Evolutionary conservation across 2,329 filamentous ascomycete genomes (phyloP).

Genomic region (Sarocladium brachiariae): DNA sequence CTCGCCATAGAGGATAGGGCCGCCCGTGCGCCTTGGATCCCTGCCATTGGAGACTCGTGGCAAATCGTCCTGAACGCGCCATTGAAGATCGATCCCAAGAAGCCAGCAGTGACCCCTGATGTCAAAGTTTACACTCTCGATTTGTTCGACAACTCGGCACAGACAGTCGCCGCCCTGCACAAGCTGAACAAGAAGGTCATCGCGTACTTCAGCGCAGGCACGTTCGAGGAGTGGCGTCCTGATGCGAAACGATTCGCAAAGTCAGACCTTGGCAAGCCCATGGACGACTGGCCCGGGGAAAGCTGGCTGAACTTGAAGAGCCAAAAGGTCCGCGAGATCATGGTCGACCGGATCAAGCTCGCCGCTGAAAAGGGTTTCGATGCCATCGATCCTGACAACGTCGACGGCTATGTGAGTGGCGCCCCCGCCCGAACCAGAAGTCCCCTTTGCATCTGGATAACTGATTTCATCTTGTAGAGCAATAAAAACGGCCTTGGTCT

Average conservation of each 20-base stretch:
- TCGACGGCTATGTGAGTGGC: slow-evolving; percentile 57
- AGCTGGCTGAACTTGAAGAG: slow-evolving; percentile 57
- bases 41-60: slow-evolving; percentile 46
- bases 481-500: slow-evolving; percentile 58
- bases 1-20: too few relatives aligned
- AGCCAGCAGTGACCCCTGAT: slow-evolving; percentile 35
- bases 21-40: slow-evolving; percentile 50
- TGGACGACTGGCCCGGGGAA: slow-evolving; percentile 61
- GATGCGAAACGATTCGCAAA: slow-evolving; percentile 50
- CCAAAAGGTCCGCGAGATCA: slow-evolving; percentile 54
- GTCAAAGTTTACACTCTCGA: slow-evolving; percentile 42
- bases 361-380: slow-evolving; percentile 58
- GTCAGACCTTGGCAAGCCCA: slow-evolving; percentile 47
- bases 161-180: slow-evolving; percentile 46
- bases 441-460: too few relatives aligned
- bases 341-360: slow-evolving; percentile 51
- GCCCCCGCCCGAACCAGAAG: too few relatives aligned
- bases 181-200: slow-evolving; percentile 55
- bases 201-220: slow-evolving; percentile 70
- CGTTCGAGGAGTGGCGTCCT: slow-evolving; percentile 55
- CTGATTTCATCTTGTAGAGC: slow-evolving; percentile 30
- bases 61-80: slow-evolving; percentile 50
- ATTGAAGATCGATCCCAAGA: slow-evolving; percentile 28
- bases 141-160: slow-evolving; percentile 45
- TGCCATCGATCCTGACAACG: slow-evolving; percentile 64